phyloP scores from a whole-genome alignment of 371 early-diverging fungal genomes.

The Syncephalis plumigaleata region DNA sequence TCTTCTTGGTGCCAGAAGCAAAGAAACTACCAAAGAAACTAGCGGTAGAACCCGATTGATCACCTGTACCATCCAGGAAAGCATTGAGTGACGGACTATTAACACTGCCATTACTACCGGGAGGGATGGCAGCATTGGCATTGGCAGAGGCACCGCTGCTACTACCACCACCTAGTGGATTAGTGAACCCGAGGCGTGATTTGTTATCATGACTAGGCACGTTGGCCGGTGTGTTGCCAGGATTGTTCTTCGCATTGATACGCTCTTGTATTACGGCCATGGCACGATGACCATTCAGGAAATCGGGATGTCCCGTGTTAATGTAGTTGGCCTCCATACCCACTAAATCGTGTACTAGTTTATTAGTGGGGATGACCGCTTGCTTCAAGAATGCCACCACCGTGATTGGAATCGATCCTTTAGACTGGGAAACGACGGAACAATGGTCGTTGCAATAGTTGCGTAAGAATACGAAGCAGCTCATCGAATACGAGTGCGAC shows the following conservation, averaged over 20 bases:
- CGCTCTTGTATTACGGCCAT: slow-evolving; percentile 85
- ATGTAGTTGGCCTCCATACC: slow-evolving; percentile 92
- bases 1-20: slow-evolving; percentile 34
- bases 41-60: slow-evolving; percentile 11
- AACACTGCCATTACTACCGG: neutral
- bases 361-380: slow-evolving; percentile 76
- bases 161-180: slow-evolving; percentile 6
- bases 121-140: neutral
- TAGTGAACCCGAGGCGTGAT: neutral
- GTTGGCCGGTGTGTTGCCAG: slow-evolving; percentile 20
- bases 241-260: slow-evolving; percentile 37
- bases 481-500: slow-evolving; percentile 90
- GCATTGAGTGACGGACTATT: no score
- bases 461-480: slow-evolving; percentile 79
- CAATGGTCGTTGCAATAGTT: slow-evolving; percentile 74
- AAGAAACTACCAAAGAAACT: slow-evolving; percentile 97
- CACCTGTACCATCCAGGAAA: neutral
- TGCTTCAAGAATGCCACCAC: slow-evolving; percentile 87
- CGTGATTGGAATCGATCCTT: slow-evolving; percentile 73
- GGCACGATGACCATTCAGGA: slow-evolving; percentile 89
- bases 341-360: slow-evolving; percentile 82
- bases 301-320: slow-evolving; percentile 98
- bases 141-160: slow-evolving; percentile 15
- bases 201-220: slow-evolving; percentile 6
- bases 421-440: slow-evolving; percentile 91